phyloP scores from a whole-genome alignment of 768 basidiomycete genomes.

The Tephrocybe sp. region DNA sequence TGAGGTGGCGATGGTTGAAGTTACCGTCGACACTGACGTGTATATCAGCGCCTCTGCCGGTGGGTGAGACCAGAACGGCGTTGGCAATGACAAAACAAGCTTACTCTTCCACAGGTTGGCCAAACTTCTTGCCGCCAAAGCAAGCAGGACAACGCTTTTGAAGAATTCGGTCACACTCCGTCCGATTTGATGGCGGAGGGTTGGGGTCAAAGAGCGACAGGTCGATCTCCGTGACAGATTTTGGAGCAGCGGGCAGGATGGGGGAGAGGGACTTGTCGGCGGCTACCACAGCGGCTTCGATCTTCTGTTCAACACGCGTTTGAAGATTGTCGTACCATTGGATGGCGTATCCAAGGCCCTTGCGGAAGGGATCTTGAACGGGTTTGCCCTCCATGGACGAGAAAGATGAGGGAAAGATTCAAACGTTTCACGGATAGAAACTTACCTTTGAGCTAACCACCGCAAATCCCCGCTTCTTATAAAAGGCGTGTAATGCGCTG shows the following conservation, averaged over 20 bases:
- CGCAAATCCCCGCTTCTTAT: slow-evolving; percentile 9
- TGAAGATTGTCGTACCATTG: background rate
- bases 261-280: too few species aligned
- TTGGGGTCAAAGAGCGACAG: too few species aligned
- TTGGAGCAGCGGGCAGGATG: background rate
- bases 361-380: background rate
- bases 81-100: slow-evolving; percentile 17
- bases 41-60: background rate
- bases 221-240: background rate
- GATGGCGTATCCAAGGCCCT: background rate
- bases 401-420: background rate
- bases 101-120: background rate
- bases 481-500: slow-evolving; percentile 26
- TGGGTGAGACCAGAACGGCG: slow-evolving; percentile 23
- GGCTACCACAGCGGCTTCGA: background rate
- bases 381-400: background rate
- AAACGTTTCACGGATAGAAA: background rate
- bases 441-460: slow-evolving; percentile 21
- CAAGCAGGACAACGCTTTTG: slow-evolving; percentile 31
- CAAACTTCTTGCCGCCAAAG: slow-evolving; percentile 24
- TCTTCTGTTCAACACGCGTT: background rate
- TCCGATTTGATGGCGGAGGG: background rate
- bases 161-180: slow-evolving; percentile 20
- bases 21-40: slow-evolving; percentile 30
- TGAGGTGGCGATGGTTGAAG: slow-evolving; percentile 35